phyloP scores from a whole-genome alignment of 2,329 filamentous ascomycete species.

The Diaporthe vexans region DNA sequence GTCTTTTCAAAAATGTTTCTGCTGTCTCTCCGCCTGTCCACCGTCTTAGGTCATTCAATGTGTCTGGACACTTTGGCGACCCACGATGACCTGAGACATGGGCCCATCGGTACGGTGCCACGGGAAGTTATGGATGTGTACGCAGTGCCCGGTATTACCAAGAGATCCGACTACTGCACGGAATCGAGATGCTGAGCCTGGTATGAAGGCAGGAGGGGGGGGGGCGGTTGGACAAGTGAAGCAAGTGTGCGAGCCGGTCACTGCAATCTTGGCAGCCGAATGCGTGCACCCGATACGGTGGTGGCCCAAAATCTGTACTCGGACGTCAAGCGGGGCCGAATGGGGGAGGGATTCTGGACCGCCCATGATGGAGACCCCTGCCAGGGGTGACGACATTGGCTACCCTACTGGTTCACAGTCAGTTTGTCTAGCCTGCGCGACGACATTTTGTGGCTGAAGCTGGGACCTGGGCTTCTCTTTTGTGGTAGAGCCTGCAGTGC shows the following conservation, averaged over 20 bases:
- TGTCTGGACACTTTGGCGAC: neutral
- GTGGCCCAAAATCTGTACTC: neutral
- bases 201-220: neutral
- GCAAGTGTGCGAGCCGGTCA: neutral
- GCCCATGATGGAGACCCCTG: neutral
- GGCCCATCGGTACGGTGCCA: neutral
- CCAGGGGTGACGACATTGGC: conserved; percentile 32
- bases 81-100: conserved; percentile 6
- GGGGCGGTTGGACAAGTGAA: neutral
- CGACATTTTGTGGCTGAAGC: neutral
- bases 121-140: neutral
- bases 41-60: neutral
- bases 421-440: neutral
- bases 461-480: neutral
- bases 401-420: conserved; percentile 4
- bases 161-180: conserved; percentile 5
- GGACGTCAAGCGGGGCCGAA: conserved; percentile 9
- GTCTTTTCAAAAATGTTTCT: neutral
- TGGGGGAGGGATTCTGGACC: conserved; percentile 5
- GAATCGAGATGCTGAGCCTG: conserved; percentile 20
- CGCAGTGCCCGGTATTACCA: neutral
- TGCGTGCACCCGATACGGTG: neutral
- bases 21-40: neutral
- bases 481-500: conserved; percentile 23
- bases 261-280: neutral